Base-by-base conservation (phyloP, 2,329 filamentous ascomycete species). In the Scedosporium aurantiacum region DNA sequence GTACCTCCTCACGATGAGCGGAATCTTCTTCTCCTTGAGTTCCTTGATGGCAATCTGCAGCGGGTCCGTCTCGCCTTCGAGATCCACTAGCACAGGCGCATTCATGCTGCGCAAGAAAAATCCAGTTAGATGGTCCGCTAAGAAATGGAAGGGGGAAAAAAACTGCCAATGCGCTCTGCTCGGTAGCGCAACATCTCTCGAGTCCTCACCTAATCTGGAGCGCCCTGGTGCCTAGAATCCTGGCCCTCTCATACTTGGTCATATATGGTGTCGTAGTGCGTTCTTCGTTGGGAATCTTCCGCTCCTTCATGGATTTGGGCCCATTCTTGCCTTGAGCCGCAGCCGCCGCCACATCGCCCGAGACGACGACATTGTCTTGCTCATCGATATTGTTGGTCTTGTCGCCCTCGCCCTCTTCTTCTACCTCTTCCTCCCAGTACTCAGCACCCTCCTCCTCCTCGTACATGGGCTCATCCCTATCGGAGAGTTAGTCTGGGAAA, bases 41-140 rank as follows among this genome's bases (percentile, higher is more conserved):
- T 99, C 94, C 78, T 97, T 97, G 74, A 97, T 89, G 25, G 94
- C 94, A 72, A 99, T 97, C 76, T 97, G 91, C 61, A 99, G 80
- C 54, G 94, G 94, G 78, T 99, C 94, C 59, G 94, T 97, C 80
- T 97, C 93, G 70, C 94, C 94, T 75, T 97, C 94, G 40, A 97
- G 83, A 72, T 99, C 94, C 60, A 99, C 94, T 55, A 99, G 82
- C 32, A 97, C 92, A 2, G 94, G 94, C 63, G 94, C 94, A 74
- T 97, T 97, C 87, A 97, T 96, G 78, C 94, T 96, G 67, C 32
- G 28, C 62, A 59, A 8, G 43, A 63, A 56, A 62, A 61, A 10
- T 55, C 25, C 1, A 18, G 63, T 69, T 65, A 68, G 66, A 59
- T 21, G 25, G 52, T 55, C 52, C 21, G 4, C n/a, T 60, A 66